Evolutionary conservation across 1,284 basidiomycete species (phyloP).

Genomic region (Rhizoctonia solani): DNA sequence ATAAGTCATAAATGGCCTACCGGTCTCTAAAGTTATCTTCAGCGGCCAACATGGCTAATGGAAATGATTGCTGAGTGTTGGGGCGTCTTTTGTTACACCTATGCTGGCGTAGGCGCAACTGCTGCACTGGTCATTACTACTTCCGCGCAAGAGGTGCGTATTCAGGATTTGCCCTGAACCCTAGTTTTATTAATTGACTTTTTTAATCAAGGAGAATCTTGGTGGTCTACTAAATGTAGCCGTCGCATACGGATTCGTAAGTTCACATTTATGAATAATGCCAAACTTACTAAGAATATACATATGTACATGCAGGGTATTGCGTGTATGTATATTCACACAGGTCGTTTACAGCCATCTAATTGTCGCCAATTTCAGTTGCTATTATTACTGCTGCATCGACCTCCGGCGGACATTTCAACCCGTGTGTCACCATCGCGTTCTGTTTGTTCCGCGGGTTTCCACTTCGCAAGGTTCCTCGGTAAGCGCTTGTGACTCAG

Average conservation of each 20-base stretch:
- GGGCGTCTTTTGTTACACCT: constrained; percentile 59
- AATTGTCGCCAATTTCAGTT: background rate
- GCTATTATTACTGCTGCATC: constrained; percentile 42
- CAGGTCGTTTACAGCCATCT: background rate
- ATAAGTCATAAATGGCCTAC: background rate
- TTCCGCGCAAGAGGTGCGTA: constrained; percentile 48
- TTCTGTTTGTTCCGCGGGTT: constrained; percentile 60
- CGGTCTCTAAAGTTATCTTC: no score
- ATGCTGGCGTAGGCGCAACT: constrained; percentile 63
- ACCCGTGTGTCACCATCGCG: constrained; percentile 62
- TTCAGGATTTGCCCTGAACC: constrained; percentile 4
- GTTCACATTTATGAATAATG: background rate
- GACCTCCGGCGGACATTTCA: constrained; percentile 69
- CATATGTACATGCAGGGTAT: background rate
- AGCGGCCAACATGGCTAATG: constrained; percentile 45
- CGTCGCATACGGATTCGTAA: constrained; percentile 56
- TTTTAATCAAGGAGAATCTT: constrained; percentile 7
- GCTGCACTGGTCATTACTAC: constrained; percentile 59
- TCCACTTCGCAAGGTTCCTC: constrained; percentile 56
- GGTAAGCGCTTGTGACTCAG: constrained; percentile 12
- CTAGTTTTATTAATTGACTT: constrained; percentile 7
- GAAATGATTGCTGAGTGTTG: constrained; percentile 40
- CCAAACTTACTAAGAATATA: background rate
- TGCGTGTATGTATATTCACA: constrained; percentile 13
- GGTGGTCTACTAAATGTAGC: constrained; percentile 58